Conservation (phyloP, 768 basidiomycete species). For the Lenzites betulinus region DNA sequence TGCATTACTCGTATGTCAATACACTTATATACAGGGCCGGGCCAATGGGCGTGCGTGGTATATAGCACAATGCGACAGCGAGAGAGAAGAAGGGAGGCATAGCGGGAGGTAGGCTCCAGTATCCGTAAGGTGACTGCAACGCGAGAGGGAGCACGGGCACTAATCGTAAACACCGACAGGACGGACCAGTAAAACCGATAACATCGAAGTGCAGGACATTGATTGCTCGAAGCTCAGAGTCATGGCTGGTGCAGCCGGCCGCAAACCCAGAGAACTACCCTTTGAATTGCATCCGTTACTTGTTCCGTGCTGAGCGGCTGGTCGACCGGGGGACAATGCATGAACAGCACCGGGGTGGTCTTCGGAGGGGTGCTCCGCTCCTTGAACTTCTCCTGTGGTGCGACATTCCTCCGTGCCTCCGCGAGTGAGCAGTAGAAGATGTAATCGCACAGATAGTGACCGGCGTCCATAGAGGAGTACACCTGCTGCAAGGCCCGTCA, state of each 20-base stretch:
- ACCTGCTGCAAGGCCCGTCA: slow-evolving; percentile 48
- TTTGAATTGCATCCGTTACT: slow-evolving; percentile 65
- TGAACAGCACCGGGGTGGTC: slow-evolving; percentile 55
- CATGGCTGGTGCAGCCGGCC: slow-evolving; percentile 20
- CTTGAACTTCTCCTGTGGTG: slow-evolving; percentile 30
- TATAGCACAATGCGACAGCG: slow-evolving; percentile 22
- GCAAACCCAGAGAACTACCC: slow-evolving; percentile 63
- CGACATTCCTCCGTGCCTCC: slow-evolving; percentile 51
- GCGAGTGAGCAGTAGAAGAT: slow-evolving; percentile 77
- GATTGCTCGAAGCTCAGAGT: too few relatives aligned
- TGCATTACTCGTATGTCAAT: slow-evolving; percentile 12
- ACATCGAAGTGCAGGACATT: too few relatives aligned
- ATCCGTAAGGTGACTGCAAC: neutral
- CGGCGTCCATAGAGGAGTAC: slow-evolving; percentile 73
- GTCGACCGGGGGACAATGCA: slow-evolving; percentile 71
- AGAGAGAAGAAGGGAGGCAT: neutral
- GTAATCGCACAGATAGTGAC: slow-evolving; percentile 77
- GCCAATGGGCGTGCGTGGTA: slow-evolving; percentile 17
- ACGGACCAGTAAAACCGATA: too few relatives aligned
- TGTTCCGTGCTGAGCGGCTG: slow-evolving; percentile 66
- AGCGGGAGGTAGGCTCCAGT: neutral
- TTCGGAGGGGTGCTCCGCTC: slow-evolving; percentile 28
- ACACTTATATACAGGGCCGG: slow-evolving; percentile 6
- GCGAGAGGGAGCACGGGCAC: too few relatives aligned
- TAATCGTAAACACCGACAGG: neutral